Conservation (phyloP, 108 stramenopile genomes). For the Cyclostephanos invisitatus region DNA sequence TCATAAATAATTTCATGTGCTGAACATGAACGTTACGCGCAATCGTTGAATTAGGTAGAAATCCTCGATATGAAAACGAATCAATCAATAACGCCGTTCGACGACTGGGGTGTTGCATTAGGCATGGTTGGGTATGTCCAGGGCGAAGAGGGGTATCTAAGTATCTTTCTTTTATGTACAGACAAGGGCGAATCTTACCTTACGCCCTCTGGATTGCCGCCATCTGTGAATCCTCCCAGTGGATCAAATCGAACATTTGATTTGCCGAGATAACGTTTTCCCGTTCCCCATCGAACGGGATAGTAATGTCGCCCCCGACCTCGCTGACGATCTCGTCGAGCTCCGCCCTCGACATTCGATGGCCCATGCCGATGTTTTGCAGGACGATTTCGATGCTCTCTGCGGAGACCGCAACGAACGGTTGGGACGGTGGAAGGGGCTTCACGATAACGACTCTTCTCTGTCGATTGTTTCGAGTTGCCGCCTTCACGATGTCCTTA, state of each 20-base stretch:
- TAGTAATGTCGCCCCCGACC: conserved; percentile 24
- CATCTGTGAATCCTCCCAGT: no score
- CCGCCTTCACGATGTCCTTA: conserved; percentile 59
- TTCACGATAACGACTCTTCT: not conserved
- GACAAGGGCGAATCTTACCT: no score
- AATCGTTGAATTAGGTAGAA: no score
- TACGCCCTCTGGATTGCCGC: no score
- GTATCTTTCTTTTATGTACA: no score
- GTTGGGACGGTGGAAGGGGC: not conserved
- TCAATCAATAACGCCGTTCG: no score
- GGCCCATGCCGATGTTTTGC: conserved; percentile 48
- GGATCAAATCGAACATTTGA: not conserved
- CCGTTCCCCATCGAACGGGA: not conserved
- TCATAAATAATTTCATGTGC: no score
- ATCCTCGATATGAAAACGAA: no score
- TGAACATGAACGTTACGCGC: no score
- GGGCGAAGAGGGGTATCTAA: no score
- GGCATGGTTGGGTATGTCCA: no score
- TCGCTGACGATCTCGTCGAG: conserved; percentile 53
- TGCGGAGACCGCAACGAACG: conserved; percentile 14
- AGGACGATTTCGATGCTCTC: conserved; percentile 49
- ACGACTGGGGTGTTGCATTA: no score
- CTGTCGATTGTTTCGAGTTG: conserved; percentile 25
- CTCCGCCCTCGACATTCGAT: conserved; percentile 47
- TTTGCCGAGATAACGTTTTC: not conserved